phyloP scores from a whole-genome alignment of 495 filamentous ascomycete species.

The Aspergillus baeticus region DNA sequence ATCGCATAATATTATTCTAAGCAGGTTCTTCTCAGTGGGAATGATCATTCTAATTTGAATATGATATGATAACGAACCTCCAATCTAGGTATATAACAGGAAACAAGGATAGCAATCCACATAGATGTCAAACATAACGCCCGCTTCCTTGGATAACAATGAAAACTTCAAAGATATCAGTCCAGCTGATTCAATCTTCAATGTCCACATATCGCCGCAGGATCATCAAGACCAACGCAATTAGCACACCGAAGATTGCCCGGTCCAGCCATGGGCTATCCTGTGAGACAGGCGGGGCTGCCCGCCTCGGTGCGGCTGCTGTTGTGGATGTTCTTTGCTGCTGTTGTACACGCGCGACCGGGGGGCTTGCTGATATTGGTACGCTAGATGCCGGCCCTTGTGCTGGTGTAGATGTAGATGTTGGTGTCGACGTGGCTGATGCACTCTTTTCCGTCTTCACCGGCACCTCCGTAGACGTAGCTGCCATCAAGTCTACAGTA shows the following conservation, averaged over 20 bases:
- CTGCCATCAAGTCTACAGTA: not conserved
- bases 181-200: constrained; percentile 24
- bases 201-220: constrained; percentile 34
- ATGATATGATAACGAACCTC: no score
- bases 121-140: not conserved
- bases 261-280: constrained; percentile 55
- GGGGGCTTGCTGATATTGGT: not conserved
- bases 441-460: no score
- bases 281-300: constrained; percentile 14
- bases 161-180: not conserved
- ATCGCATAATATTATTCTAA: no score
- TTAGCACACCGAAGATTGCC: constrained; percentile 51
- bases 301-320: not conserved
- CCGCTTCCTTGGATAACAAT: not conserved
- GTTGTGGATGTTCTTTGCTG: not conserved
- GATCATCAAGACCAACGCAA: constrained; percentile 48
- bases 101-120: not conserved
- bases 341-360: not conserved
- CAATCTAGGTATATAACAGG: not conserved
- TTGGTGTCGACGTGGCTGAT: constrained; percentile 1
- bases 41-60: no score
- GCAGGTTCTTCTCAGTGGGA: no score
- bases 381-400: not conserved
- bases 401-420: constrained; percentile 3
- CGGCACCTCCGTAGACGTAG: not conserved